A percentile compares a stretch with the other conserved stretches of the same genome.
Evolutionary conservation across 2,329 filamentous ascomycete species (phyloP).

Genomic region (Monilinia fructigena): DNA sequence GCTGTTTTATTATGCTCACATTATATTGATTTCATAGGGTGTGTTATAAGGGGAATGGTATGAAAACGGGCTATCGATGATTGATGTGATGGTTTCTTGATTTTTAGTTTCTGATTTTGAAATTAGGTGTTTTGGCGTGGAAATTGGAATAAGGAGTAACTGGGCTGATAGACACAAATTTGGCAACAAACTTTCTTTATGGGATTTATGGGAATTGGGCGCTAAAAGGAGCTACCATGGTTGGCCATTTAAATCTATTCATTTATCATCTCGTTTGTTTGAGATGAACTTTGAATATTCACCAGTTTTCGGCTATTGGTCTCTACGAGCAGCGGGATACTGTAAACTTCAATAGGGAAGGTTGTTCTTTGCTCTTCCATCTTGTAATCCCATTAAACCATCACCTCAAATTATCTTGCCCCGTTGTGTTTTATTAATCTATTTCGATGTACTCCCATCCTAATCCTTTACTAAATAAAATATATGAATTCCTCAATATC

Average conservation of each 20-base stretch:
- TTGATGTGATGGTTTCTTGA: neutral
- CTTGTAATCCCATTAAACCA: too few relatives aligned
- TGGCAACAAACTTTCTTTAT: neutral
- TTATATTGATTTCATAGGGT: neutral
- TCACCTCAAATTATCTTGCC: too few relatives aligned
- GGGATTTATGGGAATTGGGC: too few relatives aligned
- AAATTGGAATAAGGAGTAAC: neutral
- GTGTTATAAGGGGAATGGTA: neutral
- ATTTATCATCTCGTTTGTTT: neutral
- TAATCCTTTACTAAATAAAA: too few relatives aligned
- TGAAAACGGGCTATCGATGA: conserved; percentile 21
- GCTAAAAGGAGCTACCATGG: neutral
- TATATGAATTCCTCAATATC: too few relatives aligned
- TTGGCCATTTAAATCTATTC: neutral
- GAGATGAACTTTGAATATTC: neutral
- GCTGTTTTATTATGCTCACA: neutral
- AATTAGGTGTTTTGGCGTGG: neutral
- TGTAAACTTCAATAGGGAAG: too few relatives aligned
- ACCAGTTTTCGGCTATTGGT: neutral
- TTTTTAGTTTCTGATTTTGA: neutral
- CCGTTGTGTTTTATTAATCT: too few relatives aligned
- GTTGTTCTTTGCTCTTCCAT: too few relatives aligned
- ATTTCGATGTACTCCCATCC: too few relatives aligned
- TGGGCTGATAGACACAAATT: neutral
- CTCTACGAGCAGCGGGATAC: too few relatives aligned